Conservation (phyloP, 305 asterid genomes). For the Fraxinus sp. region DNA sequence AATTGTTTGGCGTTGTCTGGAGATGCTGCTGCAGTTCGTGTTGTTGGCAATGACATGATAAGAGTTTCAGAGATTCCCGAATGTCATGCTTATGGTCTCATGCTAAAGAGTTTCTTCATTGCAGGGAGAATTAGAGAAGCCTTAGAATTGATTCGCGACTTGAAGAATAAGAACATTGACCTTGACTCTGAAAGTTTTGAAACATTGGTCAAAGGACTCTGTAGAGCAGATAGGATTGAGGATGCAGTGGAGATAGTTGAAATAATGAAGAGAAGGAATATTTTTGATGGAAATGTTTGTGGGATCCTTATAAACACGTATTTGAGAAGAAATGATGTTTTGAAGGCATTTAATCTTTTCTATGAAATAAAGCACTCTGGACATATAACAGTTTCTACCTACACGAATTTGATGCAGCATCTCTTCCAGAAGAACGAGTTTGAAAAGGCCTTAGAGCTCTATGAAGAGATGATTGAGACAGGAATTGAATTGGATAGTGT, state of each 20-base stretch:
- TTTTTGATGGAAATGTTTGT: conserved; percentile 40
- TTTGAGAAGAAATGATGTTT: conserved; percentile 56
- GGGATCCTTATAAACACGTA: conserved; percentile 48
- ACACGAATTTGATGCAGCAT: conserved; percentile 64
- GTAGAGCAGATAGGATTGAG: conserved; percentile 55
- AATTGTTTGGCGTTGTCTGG: conserved; percentile 65
- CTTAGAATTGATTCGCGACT: conserved; percentile 61
- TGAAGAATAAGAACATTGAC: conserved; percentile 48
- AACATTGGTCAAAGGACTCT: conserved; percentile 72
- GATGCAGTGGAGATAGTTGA: conserved; percentile 83
- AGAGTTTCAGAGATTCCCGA: conserved; percentile 45
- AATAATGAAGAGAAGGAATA: conserved; percentile 61
- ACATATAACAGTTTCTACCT: conserved; percentile 43
- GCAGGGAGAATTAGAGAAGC: conserved; percentile 72
- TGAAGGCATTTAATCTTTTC: conserved; percentile 55
- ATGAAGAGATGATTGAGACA: conserved; percentile 55
- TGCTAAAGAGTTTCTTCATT: conserved; percentile 71
- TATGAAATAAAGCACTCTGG: conserved; percentile 51
- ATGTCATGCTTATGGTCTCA: conserved; percentile 37
- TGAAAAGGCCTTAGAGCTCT: conserved; percentile 58
- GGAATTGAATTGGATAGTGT: conserved; percentile 59
- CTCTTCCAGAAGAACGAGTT: conserved; percentile 57
- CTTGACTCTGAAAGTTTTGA: conserved; percentile 49
- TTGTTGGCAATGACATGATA: conserved; percentile 58
- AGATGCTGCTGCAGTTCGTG: conserved; percentile 41